These are phyloP conservation scores for Phlebiopsis flavidoalba DNA, from an alignment of 768 basidiomycete genomes.

Conservation along the genomic window DNA sequence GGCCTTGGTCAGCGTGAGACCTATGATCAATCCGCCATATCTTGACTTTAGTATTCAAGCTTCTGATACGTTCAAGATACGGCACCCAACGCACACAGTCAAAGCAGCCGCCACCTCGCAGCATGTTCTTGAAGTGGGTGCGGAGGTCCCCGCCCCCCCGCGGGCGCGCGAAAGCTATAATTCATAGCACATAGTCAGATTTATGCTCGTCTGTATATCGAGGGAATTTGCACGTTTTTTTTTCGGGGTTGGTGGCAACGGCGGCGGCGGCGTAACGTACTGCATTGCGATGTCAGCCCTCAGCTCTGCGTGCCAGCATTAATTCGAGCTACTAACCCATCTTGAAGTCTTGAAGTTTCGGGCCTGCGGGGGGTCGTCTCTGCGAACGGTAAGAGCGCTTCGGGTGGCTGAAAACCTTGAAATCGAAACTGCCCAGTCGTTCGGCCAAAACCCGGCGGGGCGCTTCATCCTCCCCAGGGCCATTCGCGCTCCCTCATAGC, in stretches of 20 bases:
- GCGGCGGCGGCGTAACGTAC: slow-evolving; percentile 93
- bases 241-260: slow-evolving; percentile 90
- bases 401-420: slow-evolving; percentile 24
- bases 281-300: slow-evolving; percentile 27
- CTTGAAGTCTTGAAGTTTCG: slow-evolving; percentile 32
- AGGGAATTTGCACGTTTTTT: slow-evolving; percentile 61
- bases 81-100: slow-evolving; percentile 54
- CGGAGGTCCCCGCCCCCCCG: slow-evolving; percentile 98
- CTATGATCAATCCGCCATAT: slow-evolving; percentile 32
- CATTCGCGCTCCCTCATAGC: background rate
- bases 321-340: slow-evolving; percentile 29
- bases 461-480: background rate
- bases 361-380: slow-evolving; percentile 18
- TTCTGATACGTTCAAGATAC: background rate
- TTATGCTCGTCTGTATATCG: background rate
- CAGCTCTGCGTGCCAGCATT: slow-evolving; percentile 9
- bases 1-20: slow-evolving; percentile 91
- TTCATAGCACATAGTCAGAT: slow-evolving; percentile 10
- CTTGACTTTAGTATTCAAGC: background rate
- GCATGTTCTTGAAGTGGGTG: slow-evolving; percentile 99
- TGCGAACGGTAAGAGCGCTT: slow-evolving; percentile 6
- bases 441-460: slow-evolving; percentile 17
- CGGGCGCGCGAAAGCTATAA: slow-evolving; percentile 82
- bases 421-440: slow-evolving; percentile 18
- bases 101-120: slow-evolving; percentile 96